phyloP scores from a whole-genome alignment of 2,329 filamentous ascomycete species.

The Fusarium sterilihyphosum region DNA sequence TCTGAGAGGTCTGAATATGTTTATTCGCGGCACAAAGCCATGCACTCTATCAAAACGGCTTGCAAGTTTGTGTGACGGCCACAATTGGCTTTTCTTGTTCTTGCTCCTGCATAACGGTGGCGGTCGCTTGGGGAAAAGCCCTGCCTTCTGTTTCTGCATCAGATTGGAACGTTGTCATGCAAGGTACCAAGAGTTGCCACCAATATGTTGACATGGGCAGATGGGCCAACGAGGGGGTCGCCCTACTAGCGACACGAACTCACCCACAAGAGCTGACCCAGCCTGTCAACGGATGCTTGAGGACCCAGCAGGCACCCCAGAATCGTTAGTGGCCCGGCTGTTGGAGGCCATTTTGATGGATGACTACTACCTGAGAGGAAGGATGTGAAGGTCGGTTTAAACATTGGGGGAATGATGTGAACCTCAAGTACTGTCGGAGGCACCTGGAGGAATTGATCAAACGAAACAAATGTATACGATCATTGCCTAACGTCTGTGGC shows the following conservation, averaged over 20 bases:
- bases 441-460: slow-evolving; percentile 22
- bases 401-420: background rate
- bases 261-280: slow-evolving; percentile 22
- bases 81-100: slow-evolving; percentile 38
- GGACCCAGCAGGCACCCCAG: slow-evolving; percentile 15
- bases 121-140: slow-evolving; percentile 29
- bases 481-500: background rate
- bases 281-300: slow-evolving; percentile 18
- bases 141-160: slow-evolving; percentile 33
- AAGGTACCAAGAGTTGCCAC: slow-evolving; percentile 41
- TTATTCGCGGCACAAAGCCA: slow-evolving; percentile 11
- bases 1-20: background rate
- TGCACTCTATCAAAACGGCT: slow-evolving; percentile 15
- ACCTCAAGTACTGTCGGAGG: background rate
- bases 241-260: slow-evolving; percentile 21
- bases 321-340: slow-evolving; percentile 24
- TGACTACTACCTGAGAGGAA: background rate
- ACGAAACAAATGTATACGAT: background rate
- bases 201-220: background rate
- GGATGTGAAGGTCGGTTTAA: slow-evolving; percentile 1
- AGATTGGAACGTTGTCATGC: slow-evolving; percentile 36
- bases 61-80: slow-evolving; percentile 26
- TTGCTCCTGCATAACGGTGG: slow-evolving; percentile 45
- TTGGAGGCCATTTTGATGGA: slow-evolving; percentile 17
- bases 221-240: slow-evolving; percentile 18